phyloP scores from a whole-genome alignment of 2,329 filamentous ascomycete species.

The Aspergillus flavus region DNA sequence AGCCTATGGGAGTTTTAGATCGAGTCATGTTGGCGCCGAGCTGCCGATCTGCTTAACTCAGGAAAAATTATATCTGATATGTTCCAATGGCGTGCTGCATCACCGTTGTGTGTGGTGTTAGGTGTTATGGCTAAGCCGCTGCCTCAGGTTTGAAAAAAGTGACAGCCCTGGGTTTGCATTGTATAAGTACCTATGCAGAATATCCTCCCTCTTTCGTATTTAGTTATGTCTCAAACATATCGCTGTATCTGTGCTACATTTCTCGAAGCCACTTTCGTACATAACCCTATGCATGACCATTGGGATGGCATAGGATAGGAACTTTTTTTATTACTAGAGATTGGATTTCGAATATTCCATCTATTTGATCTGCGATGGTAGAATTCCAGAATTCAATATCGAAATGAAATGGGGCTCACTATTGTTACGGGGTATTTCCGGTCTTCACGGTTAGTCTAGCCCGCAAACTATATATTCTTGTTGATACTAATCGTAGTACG shows the following conservation, averaged over 20 bases:
- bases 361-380: neutral
- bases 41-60: neutral
- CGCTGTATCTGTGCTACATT: neutral
- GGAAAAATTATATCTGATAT: neutral
- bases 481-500: too few relatives aligned
- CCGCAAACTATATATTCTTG: neutral
- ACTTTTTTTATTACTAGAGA: neutral
- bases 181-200: neutral
- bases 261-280: neutral
- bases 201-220: neutral
- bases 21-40: neutral
- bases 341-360: neutral
- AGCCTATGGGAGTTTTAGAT: neutral
- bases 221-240: neutral
- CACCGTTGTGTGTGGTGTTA: neutral
- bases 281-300: neutral
- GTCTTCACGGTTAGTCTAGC: neutral
- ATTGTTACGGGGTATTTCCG: neutral
- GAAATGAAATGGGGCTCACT: neutral
- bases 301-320: neutral
- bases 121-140: neutral
- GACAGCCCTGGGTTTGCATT: neutral
- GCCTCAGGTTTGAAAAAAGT: neutral
- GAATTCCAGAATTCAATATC: neutral
- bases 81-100: neutral